phyloP scores from a whole-genome alignment of 2,329 filamentous ascomycete genomes.

The Microdochium paspali region DNA sequence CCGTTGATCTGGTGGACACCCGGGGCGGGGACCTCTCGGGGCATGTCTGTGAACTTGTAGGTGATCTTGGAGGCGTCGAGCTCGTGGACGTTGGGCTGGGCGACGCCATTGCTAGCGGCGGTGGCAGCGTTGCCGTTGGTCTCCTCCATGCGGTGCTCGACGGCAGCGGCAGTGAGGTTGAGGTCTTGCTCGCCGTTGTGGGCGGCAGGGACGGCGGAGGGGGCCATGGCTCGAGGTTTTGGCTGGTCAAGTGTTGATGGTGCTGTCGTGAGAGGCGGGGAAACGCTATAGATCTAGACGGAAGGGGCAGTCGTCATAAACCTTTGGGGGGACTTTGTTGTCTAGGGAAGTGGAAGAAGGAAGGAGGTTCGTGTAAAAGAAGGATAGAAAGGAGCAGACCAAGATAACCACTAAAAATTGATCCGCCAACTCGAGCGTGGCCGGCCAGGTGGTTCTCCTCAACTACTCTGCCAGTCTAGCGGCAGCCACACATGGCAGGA shows the following conservation, averaged over 20 bases:
- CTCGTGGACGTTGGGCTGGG: conserved; percentile 40
- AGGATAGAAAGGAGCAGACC: neutral
- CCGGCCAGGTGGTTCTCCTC: too few species aligned
- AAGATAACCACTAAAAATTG: neutral
- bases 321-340: neutral
- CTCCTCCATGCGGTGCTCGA: conserved; percentile 37
- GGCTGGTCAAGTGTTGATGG: neutral
- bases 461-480: too few species aligned
- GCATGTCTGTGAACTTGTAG: conserved; percentile 29
- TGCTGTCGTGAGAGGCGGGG: neutral
- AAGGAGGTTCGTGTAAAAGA: neutral
- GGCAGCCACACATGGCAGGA: too few species aligned
- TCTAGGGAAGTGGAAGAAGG: neutral
- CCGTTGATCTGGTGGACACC: conserved; percentile 24
- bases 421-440: too few species aligned
- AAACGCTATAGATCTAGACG: neutral
- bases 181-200: conserved; percentile 32
- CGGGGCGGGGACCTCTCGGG: conserved; percentile 15
- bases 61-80: conserved; percentile 54
- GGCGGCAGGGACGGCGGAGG: conserved; percentile 30
- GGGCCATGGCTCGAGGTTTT: conserved; percentile 29
- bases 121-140: conserved; percentile 18
- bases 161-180: conserved; percentile 41
- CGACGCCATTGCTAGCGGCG: conserved; percentile 16
- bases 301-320: neutral